These are phyloP conservation scores for Peronospora destructor DNA, from an alignment of 352 stramenopile genomes.

Conservation along the genomic window DNA sequence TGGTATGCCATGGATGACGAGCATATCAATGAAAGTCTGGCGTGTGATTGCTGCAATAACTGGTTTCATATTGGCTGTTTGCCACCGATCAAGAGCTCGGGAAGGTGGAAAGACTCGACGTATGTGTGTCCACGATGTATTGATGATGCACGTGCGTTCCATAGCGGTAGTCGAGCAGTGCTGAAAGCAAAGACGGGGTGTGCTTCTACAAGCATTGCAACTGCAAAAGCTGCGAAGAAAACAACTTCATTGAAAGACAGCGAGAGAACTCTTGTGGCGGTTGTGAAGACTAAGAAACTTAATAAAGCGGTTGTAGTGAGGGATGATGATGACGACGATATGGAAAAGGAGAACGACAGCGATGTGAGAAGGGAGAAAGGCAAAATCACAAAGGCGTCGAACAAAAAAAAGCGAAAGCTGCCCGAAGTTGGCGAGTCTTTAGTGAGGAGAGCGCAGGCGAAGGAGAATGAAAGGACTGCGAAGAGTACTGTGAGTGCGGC, in stretches of 20 bases:
- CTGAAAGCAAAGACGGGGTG: slow-evolving; percentile 42
- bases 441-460: slow-evolving; percentile 16
- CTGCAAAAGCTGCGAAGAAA: slow-evolving; percentile 23
- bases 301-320: slow-evolving; percentile 27
- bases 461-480: slow-evolving; percentile 4
- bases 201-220: slow-evolving; percentile 29
- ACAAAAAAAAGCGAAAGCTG: slow-evolving; percentile 43
- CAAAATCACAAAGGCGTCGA: slow-evolving; percentile 1
- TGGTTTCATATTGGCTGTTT: slow-evolving; percentile 86
- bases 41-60: slow-evolving; percentile 82
- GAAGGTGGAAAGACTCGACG: slow-evolving; percentile 78
- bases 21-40: slow-evolving; percentile 83
- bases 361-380: slow-evolving; percentile 12
- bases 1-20: slow-evolving; percentile 88
- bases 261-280: slow-evolving; percentile 12
- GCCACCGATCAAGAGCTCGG: slow-evolving; percentile 77
- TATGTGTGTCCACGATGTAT: slow-evolving; percentile 82
- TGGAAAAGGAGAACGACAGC: slow-evolving; percentile 15
- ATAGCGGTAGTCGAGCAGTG: slow-evolving; percentile 49
- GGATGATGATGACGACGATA: slow-evolving; percentile 30
- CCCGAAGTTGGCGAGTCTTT: slow-evolving; percentile 22
- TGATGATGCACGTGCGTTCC: slow-evolving; percentile 63
- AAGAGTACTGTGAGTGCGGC: neutral
- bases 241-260: slow-evolving; percentile 19
- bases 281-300: slow-evolving; percentile 26